These are phyloP conservation scores for Fagus crenata DNA, from an alignment of 306 rosid genomes.

Conservation along the genomic window DNA sequence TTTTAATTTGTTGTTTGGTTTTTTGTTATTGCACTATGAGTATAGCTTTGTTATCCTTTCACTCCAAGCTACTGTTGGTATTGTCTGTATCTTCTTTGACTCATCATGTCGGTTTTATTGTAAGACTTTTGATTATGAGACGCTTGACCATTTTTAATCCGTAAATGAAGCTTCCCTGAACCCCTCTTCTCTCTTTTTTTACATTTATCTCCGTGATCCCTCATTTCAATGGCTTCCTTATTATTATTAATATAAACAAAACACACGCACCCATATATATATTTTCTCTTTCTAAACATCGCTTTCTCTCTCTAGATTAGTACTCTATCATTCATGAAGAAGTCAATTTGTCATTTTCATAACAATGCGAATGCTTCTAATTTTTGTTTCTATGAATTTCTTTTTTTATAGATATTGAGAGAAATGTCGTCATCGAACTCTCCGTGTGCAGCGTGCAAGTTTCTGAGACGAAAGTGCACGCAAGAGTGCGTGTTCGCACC, in stretches of 20 bases:
- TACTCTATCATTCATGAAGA: background rate
- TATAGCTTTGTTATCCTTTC: background rate
- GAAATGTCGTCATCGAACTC: conserved; percentile 56
- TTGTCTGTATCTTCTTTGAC: conserved; percentile 17
- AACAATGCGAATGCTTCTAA: conserved; percentile 11
- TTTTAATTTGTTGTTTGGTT: background rate
- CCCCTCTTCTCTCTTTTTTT: conserved; percentile 6
- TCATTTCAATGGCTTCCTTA: conserved; percentile 28
- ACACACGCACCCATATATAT: no score
- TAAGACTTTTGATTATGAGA: conserved; percentile 25
- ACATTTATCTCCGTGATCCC: conserved; percentile 13
- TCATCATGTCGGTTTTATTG: conserved; percentile 27
- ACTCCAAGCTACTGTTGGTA: conserved; percentile 27
- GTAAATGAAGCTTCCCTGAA: conserved; percentile 26
- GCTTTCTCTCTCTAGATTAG: background rate
- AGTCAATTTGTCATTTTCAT: background rate
- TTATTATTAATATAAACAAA: background rate
- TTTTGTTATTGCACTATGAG: background rate
- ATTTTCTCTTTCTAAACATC: background rate
- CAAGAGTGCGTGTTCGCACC: conserved; percentile 94
- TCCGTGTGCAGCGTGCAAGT: conserved; percentile 95
- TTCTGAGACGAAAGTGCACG: conserved; percentile 75
- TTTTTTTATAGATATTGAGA: background rate
- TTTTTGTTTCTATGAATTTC: conserved; percentile 9
- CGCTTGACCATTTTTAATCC: conserved; percentile 13